Evolutionary conservation across 306 rosid species (phyloP), one percentile per base, ranked within the genome.

Genomic region (Arachis stenosperma): DNA sequence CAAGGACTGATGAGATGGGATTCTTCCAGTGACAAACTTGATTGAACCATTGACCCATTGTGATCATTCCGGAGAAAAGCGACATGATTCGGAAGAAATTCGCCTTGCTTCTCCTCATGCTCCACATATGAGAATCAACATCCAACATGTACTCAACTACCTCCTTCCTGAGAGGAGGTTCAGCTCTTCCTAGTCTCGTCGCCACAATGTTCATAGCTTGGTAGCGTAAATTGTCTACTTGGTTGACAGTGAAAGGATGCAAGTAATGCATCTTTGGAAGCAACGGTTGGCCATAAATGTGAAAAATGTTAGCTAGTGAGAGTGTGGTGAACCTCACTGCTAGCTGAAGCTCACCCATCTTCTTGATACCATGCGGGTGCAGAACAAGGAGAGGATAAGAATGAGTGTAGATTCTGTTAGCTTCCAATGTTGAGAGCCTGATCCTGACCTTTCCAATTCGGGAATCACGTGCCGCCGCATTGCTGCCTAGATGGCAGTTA

Each of bases 91-190:
- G 91, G 11, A 91, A 89, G 86, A 94, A 94, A 82, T 94, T 94
- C 6, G 96, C 97, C 80, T 91, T 94, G 91, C 99, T 94, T 79
- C 95, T 87, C 74, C 99, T 88, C 97, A 94, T 91, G 79, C 99
- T 94, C 99, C 99, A 91, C 82, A 91, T 76, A 52, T 89, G 95
- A 8, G 99, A 94, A 79, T 94, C 99, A 15, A 90, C 91, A 70
- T 94, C 97, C 15, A 94, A 60, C 99, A 94, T 94, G 91, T 86
- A 94, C 77, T 94, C 99, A 22, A 94, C 90, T 33, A 88, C 92
- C 55, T 94, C 99, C 73, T 90, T 94, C 61, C 99, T 83, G 1
- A 91, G 83, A 15, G 97, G 92, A 5, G 99, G 99, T 75, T 94
- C 97, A 3, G 99, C 97, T 63, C 99, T 67, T 57, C 96, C 81